Conservation (phyloP, 2,329 filamentous ascomycete species). For the Pseudogymnoascus sp. region DNA sequence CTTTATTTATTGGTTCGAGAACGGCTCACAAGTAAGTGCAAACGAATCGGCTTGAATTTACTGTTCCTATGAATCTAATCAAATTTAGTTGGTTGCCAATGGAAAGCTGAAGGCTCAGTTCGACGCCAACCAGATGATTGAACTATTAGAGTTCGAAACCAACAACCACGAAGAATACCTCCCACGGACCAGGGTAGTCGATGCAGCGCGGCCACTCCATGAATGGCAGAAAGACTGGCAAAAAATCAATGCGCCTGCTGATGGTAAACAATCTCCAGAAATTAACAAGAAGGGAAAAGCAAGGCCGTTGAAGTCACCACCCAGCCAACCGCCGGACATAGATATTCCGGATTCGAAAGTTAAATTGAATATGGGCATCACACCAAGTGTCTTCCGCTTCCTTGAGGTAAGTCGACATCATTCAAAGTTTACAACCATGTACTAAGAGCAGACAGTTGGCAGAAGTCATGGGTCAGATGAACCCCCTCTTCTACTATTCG, state of each 20-base stretch:
- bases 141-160: constrained; percentile 76
- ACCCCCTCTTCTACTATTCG: constrained; percentile 52
- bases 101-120: constrained; percentile 75
- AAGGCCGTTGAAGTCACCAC: constrained; percentile 52
- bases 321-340: constrained; percentile 51
- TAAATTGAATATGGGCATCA: constrained; percentile 51
- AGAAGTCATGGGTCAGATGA: constrained; percentile 62
- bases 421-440: constrained; percentile 20
- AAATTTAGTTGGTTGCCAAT: constrained; percentile 60
- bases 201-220: constrained; percentile 54
- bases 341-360: constrained; percentile 53
- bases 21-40: constrained; percentile 67
- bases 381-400: constrained; percentile 54
- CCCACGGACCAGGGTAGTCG: constrained; percentile 57
- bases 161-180: constrained; percentile 75
- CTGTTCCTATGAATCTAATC: constrained; percentile 23
- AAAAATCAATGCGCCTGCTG: constrained; percentile 45
- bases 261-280: constrained; percentile 54
- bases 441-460: constrained; percentile 41
- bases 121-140: constrained; percentile 70
- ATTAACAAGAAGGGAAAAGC: constrained; percentile 60
- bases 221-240: constrained; percentile 61
- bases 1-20: constrained; percentile 83
- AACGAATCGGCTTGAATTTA: not conserved
- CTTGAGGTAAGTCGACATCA: constrained; percentile 44